Base-by-base conservation (phyloP, 1,139 yeast species). In the Diutina ranongensis region DNA sequence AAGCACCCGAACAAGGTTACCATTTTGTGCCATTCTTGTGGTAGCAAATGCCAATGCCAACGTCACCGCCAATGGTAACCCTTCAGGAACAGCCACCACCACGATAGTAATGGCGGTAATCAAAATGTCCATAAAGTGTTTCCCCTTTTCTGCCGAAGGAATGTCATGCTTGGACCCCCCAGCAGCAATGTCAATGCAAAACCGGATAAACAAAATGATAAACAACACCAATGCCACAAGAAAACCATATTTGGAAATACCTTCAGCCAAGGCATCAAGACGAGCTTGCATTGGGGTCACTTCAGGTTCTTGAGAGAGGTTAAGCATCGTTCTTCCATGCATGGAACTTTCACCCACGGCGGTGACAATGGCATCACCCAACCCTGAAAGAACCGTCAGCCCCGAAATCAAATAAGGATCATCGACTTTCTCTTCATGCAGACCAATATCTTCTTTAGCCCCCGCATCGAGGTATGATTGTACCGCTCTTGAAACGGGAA, bases 31-130 rank as follows among this genome's bases (percentile, higher is more conserved):
- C 98, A 92, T 92, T 64, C 97, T 76, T 10, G 96, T 89, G 3
- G 98, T 92, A 2, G 98, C 98, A 68, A 92, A 92, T 0, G 98
- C 98, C 55, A 92, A 72, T 0, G 98, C 96, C 46, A 92, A 71
- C 0, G 98, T 92, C 21, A 92, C 98, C 0, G 98, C 98, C 48
- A 92, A 70, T 0, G 98, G 98, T 50, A 92, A 74, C 48, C 98
- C 98, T 67, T 94, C 99, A 2, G 99, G 99, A 16, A 92, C 95
- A 0, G 98, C 99, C 46, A 92, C 98, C 18, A 92, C 98, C 38
- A 92, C 80, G 55, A 92, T 78, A 0, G 98, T 88, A 50, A 92
- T 83, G 1, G 97, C 83, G 33, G 94, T 86, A 57, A 92, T 94
- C 53, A 94, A 71, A 49, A 92, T 85, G 57, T 85, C 83, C 67